phyloP scores from a whole-genome alignment of 345 rosid genomes.

The Pistacia vera region DNA sequence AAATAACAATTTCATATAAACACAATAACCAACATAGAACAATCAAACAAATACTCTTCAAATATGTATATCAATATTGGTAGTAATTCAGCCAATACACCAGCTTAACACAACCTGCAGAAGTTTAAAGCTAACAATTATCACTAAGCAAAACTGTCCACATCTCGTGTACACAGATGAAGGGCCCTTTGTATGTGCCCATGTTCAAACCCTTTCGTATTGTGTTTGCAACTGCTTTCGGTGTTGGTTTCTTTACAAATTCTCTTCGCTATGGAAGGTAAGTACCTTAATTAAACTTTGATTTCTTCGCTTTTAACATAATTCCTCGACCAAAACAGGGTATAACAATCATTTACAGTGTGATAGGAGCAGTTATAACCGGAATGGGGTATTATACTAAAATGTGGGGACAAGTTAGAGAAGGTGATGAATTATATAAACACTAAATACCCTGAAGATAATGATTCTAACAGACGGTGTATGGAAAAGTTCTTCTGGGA shows the following conservation, averaged over 20 bases:
- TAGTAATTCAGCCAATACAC: no score
- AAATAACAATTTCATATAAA: no score
- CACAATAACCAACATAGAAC: no score
- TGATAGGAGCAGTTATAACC: conserved; percentile 59
- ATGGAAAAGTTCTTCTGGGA: no score
- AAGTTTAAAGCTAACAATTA: no score
- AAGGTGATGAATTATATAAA: conserved; percentile 26
- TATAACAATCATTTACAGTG: conserved; percentile 35
- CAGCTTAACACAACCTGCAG: no score
- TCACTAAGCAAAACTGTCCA: conserved; percentile 32
- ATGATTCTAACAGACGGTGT: no score
- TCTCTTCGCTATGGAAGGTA: conserved; percentile 90
- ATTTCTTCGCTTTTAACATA: background rate
- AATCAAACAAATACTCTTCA: no score
- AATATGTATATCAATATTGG: no score
- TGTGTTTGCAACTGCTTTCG: conserved; percentile 62
- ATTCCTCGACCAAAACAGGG: background rate
- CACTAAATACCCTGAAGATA: no score
- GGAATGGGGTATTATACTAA: conserved; percentile 65
- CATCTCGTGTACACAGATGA: conserved; percentile 42
- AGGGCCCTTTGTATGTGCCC: conserved; percentile 69
- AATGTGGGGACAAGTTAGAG: conserved; percentile 52
- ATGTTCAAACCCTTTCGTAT: conserved; percentile 82
- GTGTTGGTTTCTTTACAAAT: conserved; percentile 65
- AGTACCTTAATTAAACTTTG: conserved; percentile 30